Base-by-base conservation (phyloP, 129 eudicot species). In the Ambrosia trifida region DNA sequence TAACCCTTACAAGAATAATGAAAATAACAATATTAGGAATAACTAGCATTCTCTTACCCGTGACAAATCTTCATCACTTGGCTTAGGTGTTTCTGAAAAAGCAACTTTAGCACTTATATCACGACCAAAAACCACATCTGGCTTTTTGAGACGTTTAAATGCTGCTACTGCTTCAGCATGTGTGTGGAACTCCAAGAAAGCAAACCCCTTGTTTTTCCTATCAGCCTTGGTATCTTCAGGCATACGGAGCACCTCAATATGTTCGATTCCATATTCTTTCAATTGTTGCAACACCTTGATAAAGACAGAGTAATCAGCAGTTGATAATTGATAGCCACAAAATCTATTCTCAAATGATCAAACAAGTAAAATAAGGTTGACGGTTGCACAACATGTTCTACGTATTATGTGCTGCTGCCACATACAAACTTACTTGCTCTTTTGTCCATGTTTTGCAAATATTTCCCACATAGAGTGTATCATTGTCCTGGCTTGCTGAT, bases 401-500 rank as follows among this genome's bases (percentile, higher is more conserved):
- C 49, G 3, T 41, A 49, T 66, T 19, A 62, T 73, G 60, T 40
- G 66, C 20, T 66, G 8, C 53, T 30, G 41, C 38, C 18, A 70
- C n/a, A 76, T 53, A 52, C 53, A 57, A 66, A 70, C 87, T 83
- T 79, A 83, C 87, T 64, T 65, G 67, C 43, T 83, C 81, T 35
- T 76, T 66, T 20, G 54, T 70, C 87, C 87, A 83, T 49, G 81
- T 75, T 78, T 83, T 79, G 83, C 81, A 75, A 51, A 83, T 78
- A 52, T 79, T 83, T 52, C 83, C 83, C 71, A 83, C 41, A 76
- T 65, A 71, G 59, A 83, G 83, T 51, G 87, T 75, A 65, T 66
- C 64, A 5, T 83, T 83, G 60, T 66, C 75, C 69, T 71, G 83
- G 69, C 87, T 83, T 70, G 75, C 74, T 38, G 87, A 78, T 60